Percentiles rank a stretch among this genome's conserved stretches.
phyloP scores from a whole-genome alignment of 179 eudicot genomes.

The Silene noctiflora region DNA sequence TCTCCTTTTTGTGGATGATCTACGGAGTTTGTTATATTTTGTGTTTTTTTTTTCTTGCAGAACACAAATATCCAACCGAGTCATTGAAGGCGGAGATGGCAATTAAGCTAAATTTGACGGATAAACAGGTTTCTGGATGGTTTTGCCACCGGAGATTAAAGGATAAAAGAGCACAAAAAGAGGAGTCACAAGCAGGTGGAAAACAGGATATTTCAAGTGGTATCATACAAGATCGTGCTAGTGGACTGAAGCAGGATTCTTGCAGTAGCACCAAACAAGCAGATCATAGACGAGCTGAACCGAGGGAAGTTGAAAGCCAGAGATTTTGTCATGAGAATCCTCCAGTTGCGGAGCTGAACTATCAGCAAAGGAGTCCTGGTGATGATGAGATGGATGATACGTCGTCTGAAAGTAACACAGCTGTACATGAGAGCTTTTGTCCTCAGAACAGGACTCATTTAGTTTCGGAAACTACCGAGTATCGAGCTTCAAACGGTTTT shows the following conservation, averaged over 20 bases:
- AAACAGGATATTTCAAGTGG: slow-evolving; percentile 83
- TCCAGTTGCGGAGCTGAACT: slow-evolving; percentile 41
- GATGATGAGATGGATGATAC: slow-evolving; percentile 56
- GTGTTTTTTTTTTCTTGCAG: slow-evolving; percentile 38
- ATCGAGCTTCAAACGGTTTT: slow-evolving; percentile 39
- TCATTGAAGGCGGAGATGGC: slow-evolving; percentile 66
- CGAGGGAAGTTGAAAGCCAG: slow-evolving; percentile 83
- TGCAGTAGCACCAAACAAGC: slow-evolving; percentile 96
- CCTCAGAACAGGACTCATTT: slow-evolving; percentile 37
- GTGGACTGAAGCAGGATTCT: slow-evolving; percentile 91
- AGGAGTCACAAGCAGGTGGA: slow-evolving; percentile 47
- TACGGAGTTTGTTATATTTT: slow-evolving; percentile 39
- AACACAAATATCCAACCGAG: slow-evolving; percentile 85
- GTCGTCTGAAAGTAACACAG: slow-evolving; percentile 76
- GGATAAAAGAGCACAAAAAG: slow-evolving; percentile 59
- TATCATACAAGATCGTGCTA: slow-evolving; percentile 80
- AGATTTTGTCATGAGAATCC: slow-evolving; percentile 44
- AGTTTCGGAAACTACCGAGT: slow-evolving; percentile 37
- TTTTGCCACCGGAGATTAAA: slow-evolving; percentile 96
- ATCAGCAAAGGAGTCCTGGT: slow-evolving; percentile 43
- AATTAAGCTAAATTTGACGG: slow-evolving; percentile 61
- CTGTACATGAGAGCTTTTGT: slow-evolving; percentile 35
- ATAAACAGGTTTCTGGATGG: slow-evolving; percentile 96
- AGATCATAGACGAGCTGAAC: slow-evolving; percentile 53
- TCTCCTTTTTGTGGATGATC: slow-evolving; percentile 44